phyloP scores from a whole-genome alignment of 305 asterid genomes.

The Fraxinus paxiana region DNA sequence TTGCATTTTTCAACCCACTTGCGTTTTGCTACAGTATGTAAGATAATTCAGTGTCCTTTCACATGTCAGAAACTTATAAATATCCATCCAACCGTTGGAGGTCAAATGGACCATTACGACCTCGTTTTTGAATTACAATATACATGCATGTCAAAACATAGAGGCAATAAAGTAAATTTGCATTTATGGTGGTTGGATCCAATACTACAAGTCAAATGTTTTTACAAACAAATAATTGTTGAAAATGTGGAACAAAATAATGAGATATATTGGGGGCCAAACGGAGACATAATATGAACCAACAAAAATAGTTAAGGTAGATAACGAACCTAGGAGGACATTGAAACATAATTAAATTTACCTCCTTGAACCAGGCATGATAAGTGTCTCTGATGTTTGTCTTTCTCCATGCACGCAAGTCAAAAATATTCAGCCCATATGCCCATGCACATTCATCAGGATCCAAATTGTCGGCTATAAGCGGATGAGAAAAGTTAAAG shows the following conservation, averaged over 20 bases:
- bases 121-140: not conserved
- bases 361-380: slow-evolving; percentile 96
- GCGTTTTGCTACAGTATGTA: not conserved
- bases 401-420: slow-evolving; percentile 76
- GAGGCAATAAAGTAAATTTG: not conserved
- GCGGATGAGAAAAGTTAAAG: slow-evolving; percentile 96
- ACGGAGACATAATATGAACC: not conserved
- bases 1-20: not conserved
- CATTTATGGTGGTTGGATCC: not conserved
- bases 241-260: not conserved
- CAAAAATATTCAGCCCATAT: slow-evolving; percentile 95
- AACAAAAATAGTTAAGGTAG: not conserved
- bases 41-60: not conserved
- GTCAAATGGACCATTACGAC: not conserved
- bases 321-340: not conserved
- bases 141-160: not conserved
- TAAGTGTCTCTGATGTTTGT: slow-evolving; percentile 73
- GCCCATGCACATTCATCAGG: slow-evolving; percentile 99
- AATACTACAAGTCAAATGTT: not conserved
- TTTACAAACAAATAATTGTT: not conserved
- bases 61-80: not conserved
- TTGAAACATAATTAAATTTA: slow-evolving; percentile 19
- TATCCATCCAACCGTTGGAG: not conserved
- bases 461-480: slow-evolving; percentile 66
- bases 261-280: not conserved